A percentile compares a stretch with the other conserved stretches of the same genome.
phyloP scores from a whole-genome alignment of 768 basidiomycete species.

The Tephrocybe sp. region DNA sequence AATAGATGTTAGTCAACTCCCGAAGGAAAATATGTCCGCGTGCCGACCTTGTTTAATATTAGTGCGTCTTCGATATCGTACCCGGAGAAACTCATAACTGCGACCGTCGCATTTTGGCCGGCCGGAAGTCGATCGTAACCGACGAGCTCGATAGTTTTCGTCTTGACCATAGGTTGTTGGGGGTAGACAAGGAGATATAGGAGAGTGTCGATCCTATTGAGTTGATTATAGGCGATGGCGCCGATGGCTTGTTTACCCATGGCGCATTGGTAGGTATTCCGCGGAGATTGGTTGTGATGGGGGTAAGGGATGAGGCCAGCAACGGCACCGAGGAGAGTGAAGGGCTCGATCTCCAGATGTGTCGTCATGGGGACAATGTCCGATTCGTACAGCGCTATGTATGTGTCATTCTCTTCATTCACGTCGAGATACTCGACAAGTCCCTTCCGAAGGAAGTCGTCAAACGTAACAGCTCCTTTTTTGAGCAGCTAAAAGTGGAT shows the following conservation, averaged over 20 bases:
- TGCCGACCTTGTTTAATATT: slow-evolving; percentile 83
- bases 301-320: slow-evolving; percentile 99
- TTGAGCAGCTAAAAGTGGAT: slow-evolving; percentile 65
- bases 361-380: slow-evolving; percentile 84
- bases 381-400: slow-evolving; percentile 91
- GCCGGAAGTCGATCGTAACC: slow-evolving; percentile 97
- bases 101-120: slow-evolving; percentile 97
- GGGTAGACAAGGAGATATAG: slow-evolving; percentile 98
- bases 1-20: slow-evolving; percentile 9
- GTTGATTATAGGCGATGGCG: slow-evolving; percentile 96
- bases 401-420: slow-evolving; percentile 98
- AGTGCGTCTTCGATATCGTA: slow-evolving; percentile 99
- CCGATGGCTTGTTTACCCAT: slow-evolving; percentile 99
- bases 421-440: slow-evolving; percentile 98
- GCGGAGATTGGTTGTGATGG: slow-evolving; percentile 98
- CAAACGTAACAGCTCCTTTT: slow-evolving; percentile 76
- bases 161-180: slow-evolving; percentile 99
- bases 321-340: slow-evolving; percentile 95
- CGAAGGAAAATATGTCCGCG: neutral
- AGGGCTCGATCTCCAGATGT: slow-evolving; percentile 98
- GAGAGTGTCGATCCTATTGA: slow-evolving; percentile 96
- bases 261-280: slow-evolving; percentile 99
- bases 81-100: slow-evolving; percentile 99
- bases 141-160: slow-evolving; percentile 95
- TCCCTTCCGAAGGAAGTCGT: slow-evolving; percentile 90